Evolutionary conservation across 306 rosid species (phyloP), one percentile per base, ranked within the genome.

Genomic region (Medicago truncatula): DNA sequence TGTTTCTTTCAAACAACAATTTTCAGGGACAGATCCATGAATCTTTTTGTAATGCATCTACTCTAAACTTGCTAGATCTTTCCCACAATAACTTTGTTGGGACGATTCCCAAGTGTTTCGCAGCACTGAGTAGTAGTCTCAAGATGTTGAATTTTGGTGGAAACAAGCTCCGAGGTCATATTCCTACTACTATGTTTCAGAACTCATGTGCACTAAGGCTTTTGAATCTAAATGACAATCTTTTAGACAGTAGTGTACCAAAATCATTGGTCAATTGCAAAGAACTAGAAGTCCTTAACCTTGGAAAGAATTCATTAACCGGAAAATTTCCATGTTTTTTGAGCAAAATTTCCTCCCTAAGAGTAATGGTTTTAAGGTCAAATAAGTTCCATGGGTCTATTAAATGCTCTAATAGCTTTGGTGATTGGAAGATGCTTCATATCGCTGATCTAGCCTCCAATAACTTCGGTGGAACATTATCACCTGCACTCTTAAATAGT

Each of bases 181-280:
- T 86, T 64, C 9, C 76, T 7, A 15, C 79, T 13, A 0, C 40
- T 0, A 40, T 84, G 7, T 28, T 25, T 20, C 7, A 71, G 13
- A 13, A 0, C 6, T 9, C 64, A 2, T 88, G 91, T 40, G 3
- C 0, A 14, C n/a, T 85, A 0, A n/a, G 18, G 14, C 74, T 78
- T 44, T 7, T 87, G 16, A 80, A 59, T 2, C 17, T 86, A 21
- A 74, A 52, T 36, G 86, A 8, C 4, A 88, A 88, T 63, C n/a
- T 0, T 0, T 16, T 88, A 0, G 5, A 1, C 4, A 86, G 88
- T 0, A 3, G 1, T 83, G 39, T 81, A 20, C 84, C 80, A 3
- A 17, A 39, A 38, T 75, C 80, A 8, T 28, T 81, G 46, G 49
- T 2, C 0, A 50, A 67, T 12, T 81, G 80, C 13, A 8, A 58